phyloP scores from a whole-genome alignment of 345 rosid genomes.

The Cardamine resedifolia region DNA sequence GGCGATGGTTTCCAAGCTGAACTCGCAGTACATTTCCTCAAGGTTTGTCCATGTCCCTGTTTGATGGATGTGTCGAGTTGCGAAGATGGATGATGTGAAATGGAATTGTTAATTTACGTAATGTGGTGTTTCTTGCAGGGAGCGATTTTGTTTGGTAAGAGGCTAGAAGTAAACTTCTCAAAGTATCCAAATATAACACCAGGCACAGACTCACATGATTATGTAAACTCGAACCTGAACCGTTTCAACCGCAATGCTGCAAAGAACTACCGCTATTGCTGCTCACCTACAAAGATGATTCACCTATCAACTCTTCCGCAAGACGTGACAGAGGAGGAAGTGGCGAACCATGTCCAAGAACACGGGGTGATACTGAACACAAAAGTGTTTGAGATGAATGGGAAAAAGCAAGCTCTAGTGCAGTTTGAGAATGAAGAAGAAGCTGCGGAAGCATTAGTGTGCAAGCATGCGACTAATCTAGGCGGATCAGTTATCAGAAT shows the following conservation, averaged over 20 bases:
- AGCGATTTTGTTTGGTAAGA: constrained; percentile 86
- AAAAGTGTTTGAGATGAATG: constrained; percentile 90
- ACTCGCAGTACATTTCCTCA: constrained; percentile 91
- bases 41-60: constrained; percentile 45
- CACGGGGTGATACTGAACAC: constrained; percentile 67
- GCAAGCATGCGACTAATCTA: constrained; percentile 85
- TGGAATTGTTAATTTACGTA: neutral
- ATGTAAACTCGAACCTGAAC: constrained; percentile 76
- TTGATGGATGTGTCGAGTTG: neutral
- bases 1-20: constrained; percentile 98
- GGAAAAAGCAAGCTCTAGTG: constrained; percentile 88
- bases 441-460: constrained; percentile 90
- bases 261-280: constrained; percentile 95
- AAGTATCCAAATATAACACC: constrained; percentile 88
- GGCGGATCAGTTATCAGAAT: constrained; percentile 83
- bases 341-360: constrained; percentile 68
- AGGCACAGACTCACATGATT: constrained; percentile 85
- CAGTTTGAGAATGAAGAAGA: constrained; percentile 83
- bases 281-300: constrained; percentile 96
- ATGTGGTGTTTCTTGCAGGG: constrained; percentile 51
- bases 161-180: constrained; percentile 90
- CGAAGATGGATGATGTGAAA: neutral
- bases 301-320: constrained; percentile 92
- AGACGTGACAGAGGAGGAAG: constrained; percentile 83
- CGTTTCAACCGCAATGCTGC: constrained; percentile 97